Evolutionary conservation across 2,329 filamentous ascomycete genomes (phyloP), one percentile per base, ranked within the genome.

Genomic region (Neoarthrinium moseri): DNA sequence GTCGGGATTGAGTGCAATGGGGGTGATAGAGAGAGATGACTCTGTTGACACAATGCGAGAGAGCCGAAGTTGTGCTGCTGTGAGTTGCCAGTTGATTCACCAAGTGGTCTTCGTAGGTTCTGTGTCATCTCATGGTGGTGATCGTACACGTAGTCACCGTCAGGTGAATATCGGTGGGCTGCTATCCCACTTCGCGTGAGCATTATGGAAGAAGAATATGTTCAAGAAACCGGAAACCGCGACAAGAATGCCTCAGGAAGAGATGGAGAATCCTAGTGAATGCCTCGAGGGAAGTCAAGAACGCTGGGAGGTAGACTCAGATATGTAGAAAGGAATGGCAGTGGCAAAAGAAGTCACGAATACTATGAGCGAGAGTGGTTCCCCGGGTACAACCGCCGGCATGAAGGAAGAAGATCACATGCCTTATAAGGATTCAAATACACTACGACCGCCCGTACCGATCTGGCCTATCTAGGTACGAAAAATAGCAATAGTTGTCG

Each of bases 1-100:
- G 64, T 65, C 32, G 66, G 65, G 45, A 70, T 68, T 40, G 62
- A 54, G 46, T 61, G 61, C 44, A 74, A 62, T 43, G 71, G 69
- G 43, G 67, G 70, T 45, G 68, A 72, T 56, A 72, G 60, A 51
- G 64, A 63, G 46, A 68, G 66, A 39, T 63, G 65, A 53, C 63
- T 69, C 53, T 66, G 69, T 62, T 73, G 70, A 59, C 71, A 74
- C 32, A 73, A 68, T 23, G 68, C 67, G 51, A 73, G 56, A 50
- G 67, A 58, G 45, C 57, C 56, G 27, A 65, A 59, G 44, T 57
- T 61, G 47, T 64, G 62, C 43, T 64, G 58, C 56, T 81, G 77
- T 37, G 70, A 65, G 60, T 81, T 81, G 55, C 73, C 72, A 11
- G 70, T 75, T 17, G 74, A 71, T 56, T 81, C 77, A 47, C 73